Base-by-base conservation (phyloP, 495 filamentous ascomycete species). In the Margaritispora aquatica region DNA sequence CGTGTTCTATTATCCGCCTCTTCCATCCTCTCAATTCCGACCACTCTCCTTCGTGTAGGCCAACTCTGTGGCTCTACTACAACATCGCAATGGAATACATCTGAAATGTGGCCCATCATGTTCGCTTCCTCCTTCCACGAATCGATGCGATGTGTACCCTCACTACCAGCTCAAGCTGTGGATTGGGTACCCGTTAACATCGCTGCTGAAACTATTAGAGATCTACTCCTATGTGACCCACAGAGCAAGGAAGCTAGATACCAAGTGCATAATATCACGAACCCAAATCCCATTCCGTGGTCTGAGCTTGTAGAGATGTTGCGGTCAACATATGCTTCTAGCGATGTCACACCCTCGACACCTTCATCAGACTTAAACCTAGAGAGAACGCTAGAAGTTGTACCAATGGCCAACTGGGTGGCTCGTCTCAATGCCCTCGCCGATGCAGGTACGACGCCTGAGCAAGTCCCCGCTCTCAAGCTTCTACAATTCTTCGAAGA, bases 161-260 rank as follows among this genome's bases (percentile, higher is more conserved):
- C 2, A 9, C 44, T 62, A 15, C 17, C 51, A 0, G 19, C 21
- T 0, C 49, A 54, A 10, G 34, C 56, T 8, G 57, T 67, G 1
- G 68, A 71, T 51, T 73, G 71, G 71, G 36, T 71, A 1, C 68
- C 71, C 22, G 63, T 71, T 5, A 62, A 73, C 29, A 54, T 63
- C 0, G 64, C 67, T n/a, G 64, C 66, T 1, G 26, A 21, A 3
- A 63, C 56, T 29, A 49, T 71, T 21, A 22, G 51, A 7, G 63
- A 64, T 7, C 54, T 71, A 9, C 38, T 66, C 0, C 29, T 70
- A 15, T 10, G 34, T 0, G 20, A 21, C 9, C 7, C 7, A 15
- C 19, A 24, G 3, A 52, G 10, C 31, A 26, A 46, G 5, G 19
- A 47, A 24, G 27, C 2, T 17, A 38, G 19, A 11, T 62, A 67